Percentiles rank a stretch among this genome's conserved stretches.
phyloP scores from a whole-genome alignment of 2,329 filamentous ascomycete species.

The Pseudogymnoascus sp. region DNA sequence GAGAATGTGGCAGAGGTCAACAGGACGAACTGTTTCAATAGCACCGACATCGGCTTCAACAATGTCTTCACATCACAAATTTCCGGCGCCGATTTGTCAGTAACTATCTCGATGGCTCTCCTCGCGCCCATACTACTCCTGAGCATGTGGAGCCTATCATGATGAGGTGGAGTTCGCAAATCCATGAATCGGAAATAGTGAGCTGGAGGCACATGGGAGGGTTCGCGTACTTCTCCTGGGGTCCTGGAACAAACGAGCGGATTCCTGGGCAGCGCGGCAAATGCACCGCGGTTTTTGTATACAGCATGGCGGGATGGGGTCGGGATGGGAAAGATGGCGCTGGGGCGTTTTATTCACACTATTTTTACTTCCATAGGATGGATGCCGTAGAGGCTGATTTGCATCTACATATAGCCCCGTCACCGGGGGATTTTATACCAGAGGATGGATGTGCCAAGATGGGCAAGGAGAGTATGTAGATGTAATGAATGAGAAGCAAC shows the following conservation, averaged over 20 bases:
- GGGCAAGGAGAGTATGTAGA: not conserved
- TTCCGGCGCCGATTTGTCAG: not conserved
- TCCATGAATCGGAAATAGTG: not conserved
- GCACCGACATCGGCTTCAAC: slow-evolving; percentile 65
- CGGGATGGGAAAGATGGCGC: not conserved
- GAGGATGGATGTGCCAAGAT: not conserved
- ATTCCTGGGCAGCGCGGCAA: not conserved
- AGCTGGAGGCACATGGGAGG: not conserved
- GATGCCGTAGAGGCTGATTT: not conserved
- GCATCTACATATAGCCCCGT: slow-evolving; percentile 3
- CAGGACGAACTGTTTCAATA: slow-evolving; percentile 82
- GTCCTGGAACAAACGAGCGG: not conserved
- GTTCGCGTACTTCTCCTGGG: slow-evolving; percentile 4
- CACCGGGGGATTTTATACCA: not conserved
- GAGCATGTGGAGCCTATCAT: not conserved
- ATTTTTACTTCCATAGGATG: not conserved
- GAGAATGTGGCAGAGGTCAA: slow-evolving; percentile 70
- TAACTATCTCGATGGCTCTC: not conserved
- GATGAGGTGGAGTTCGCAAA: not conserved
- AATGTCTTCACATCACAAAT: slow-evolving; percentile 55
- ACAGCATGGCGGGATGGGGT: slow-evolving; percentile 1
- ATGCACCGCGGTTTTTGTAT: not conserved
- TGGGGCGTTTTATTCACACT: not conserved
- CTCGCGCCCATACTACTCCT: not conserved
- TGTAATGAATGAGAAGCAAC: slow-evolving; percentile 1